phyloP scores from a whole-genome alignment of 441 rosid species.

The Caryocar brasiliense region DNA sequence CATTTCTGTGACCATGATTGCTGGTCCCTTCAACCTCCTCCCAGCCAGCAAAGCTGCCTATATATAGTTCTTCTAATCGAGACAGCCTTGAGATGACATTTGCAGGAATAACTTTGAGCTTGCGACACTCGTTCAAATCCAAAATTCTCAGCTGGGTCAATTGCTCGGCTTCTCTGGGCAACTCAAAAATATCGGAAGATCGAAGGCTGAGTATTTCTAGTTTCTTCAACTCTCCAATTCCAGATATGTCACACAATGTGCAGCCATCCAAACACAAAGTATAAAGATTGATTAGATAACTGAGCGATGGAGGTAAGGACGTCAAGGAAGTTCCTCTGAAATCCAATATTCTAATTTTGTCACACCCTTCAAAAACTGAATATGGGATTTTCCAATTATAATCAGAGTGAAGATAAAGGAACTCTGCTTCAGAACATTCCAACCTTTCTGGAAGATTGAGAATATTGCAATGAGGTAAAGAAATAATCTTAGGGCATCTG shows the following conservation, averaged over 20 bases:
- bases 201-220: constrained; percentile 9
- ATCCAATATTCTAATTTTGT: constrained; percentile 4
- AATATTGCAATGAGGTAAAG: neutral
- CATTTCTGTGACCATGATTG: neutral
- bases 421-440: neutral
- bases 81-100: constrained; percentile 1
- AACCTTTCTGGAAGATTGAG: neutral
- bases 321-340: neutral
- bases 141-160: neutral
- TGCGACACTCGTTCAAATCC: constrained; percentile 3
- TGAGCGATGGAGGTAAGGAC: constrained; percentile 10
- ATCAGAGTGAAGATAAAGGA: neutral
- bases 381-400: neutral
- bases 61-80: constrained; percentile 10
- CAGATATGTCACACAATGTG: neutral
- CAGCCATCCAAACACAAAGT: constrained; percentile 9
- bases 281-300: neutral
- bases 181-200: neutral
- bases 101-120: neutral
- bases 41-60: constrained; percentile 10
- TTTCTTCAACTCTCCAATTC: constrained; percentile 8
- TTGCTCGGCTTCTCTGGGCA: constrained; percentile 1
- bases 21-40: neutral
- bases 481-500: neutral
- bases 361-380: neutral